A percentile compares a stretch with the other conserved stretches of the same genome.
Conservation (phyloP, 495 filamentous ascomycete species). For the Neohortaea acidophila region DNA sequence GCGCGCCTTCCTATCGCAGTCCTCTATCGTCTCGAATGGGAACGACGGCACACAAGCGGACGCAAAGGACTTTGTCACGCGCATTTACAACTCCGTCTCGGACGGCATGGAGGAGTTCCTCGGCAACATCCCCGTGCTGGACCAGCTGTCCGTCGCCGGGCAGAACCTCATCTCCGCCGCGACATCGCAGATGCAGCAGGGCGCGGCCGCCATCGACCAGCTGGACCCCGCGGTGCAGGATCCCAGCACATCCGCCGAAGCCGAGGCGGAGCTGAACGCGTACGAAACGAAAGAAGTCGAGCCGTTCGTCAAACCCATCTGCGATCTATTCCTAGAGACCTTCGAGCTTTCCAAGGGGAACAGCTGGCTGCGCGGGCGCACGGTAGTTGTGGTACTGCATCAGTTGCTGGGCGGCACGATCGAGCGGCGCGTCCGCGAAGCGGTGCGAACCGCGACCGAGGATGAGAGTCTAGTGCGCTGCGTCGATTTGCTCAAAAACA, state of each 20-base stretch:
- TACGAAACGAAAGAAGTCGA: slow-evolving; percentile 73
- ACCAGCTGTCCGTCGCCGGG: slow-evolving; percentile 82
- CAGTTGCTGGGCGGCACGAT: slow-evolving; percentile 70
- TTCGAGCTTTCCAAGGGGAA: slow-evolving; percentile 91
- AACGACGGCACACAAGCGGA: slow-evolving; percentile 39
- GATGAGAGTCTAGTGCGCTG: slow-evolving; percentile 70
- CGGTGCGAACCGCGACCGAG: slow-evolving; percentile 48
- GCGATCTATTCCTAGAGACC: slow-evolving; percentile 88
- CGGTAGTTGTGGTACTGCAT: slow-evolving; percentile 72
- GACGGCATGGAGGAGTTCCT: slow-evolving; percentile 98
- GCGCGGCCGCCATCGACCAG: slow-evolving; percentile 29
- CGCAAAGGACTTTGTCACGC: slow-evolving; percentile 77
- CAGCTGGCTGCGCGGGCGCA: slow-evolving; percentile 85
- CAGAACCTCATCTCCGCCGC: slow-evolving; percentile 87
- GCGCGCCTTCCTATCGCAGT: slow-evolving; percentile 84
- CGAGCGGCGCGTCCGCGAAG: slow-evolving; percentile 83
- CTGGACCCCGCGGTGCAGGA: slow-evolving; percentile 37
- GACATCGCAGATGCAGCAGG: slow-evolving; percentile 53
- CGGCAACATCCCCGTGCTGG: slow-evolving; percentile 86
- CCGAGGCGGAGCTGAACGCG: slow-evolving; percentile 84
- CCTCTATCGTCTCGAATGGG: slow-evolving; percentile 41
- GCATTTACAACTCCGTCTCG: slow-evolving; percentile 88
- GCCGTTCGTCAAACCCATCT: slow-evolving; percentile 96
- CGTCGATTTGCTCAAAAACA: slow-evolving; percentile 49
- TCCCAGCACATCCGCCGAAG: slow-evolving; percentile 62